Evolutionary conservation across 2,329 filamentous ascomycete species (phyloP).

Genomic region (Xylaria sp.): DNA sequence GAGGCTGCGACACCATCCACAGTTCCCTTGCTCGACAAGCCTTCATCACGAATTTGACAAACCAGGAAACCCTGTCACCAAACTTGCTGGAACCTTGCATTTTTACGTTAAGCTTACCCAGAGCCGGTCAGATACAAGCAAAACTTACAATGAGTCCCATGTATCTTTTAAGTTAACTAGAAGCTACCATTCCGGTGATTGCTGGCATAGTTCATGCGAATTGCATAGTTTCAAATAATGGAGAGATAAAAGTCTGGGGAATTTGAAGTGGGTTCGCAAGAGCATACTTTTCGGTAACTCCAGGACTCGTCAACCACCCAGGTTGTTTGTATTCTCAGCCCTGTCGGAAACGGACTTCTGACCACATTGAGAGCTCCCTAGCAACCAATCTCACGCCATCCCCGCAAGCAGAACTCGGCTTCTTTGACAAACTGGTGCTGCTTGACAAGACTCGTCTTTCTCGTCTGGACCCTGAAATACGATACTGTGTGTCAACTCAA

Average conservation of each 20-base stretch:
- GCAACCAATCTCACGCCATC: slow-evolving; percentile 32
- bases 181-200: slow-evolving; percentile 22
- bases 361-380: slow-evolving; percentile 23
- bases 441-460: slow-evolving; percentile 4
- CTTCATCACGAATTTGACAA: slow-evolving; percentile 21
- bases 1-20: not conserved
- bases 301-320: slow-evolving; percentile 12
- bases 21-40: slow-evolving; percentile 24
- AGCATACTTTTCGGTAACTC: slow-evolving; percentile 25
- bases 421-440: slow-evolving; percentile 12
- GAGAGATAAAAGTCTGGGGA: slow-evolving; percentile 25
- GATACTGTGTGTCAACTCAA: slow-evolving; percentile 15
- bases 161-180: not conserved
- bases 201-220: slow-evolving; percentile 22
- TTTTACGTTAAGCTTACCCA: slow-evolving; percentile 12
- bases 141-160: not conserved
- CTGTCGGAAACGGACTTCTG: slow-evolving; percentile 35
- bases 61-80: slow-evolving; percentile 26
- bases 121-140: not conserved
- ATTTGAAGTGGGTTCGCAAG: slow-evolving; percentile 25
- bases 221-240: slow-evolving; percentile 30
- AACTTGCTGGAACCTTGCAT: slow-evolving; percentile 23
- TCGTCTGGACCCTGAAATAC: slow-evolving; percentile 19
- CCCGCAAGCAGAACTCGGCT: slow-evolving; percentile 15
- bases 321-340: slow-evolving; percentile 35